Percentiles rank a stretch among this genome's conserved stretches.
These are phyloP conservation scores for Penicillium sp. DNA, from an alignment of 2,329 filamentous ascomycete species.

Conservation along the genomic window DNA sequence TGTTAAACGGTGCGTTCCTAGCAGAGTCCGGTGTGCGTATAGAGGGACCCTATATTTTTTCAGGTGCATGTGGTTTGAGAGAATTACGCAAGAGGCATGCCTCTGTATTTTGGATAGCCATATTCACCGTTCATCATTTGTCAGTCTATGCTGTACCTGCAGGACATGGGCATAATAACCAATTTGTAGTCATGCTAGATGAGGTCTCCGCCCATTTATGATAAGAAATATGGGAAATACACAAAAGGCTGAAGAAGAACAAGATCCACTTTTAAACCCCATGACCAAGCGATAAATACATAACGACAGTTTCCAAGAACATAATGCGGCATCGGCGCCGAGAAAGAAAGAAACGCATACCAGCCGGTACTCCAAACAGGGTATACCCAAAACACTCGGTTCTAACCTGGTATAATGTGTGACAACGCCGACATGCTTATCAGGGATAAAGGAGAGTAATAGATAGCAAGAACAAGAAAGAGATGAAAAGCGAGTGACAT, in stretches of 20 bases:
- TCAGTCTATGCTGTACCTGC: not conserved
- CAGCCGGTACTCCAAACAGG: slow-evolving; percentile 13
- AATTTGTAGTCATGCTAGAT: not conserved
- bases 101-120: not conserved
- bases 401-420: slow-evolving; percentile 14
- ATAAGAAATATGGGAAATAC: not conserved
- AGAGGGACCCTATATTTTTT: no score
- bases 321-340: not conserved
- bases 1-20: no score
- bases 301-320: slow-evolving; percentile 1
- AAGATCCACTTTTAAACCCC: not conserved
- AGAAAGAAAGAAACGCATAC: slow-evolving; percentile 13
- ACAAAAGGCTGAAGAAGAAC: not conserved
- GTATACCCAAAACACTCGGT: slow-evolving; percentile 18
- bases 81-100: no score
- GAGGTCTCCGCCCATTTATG: not conserved
- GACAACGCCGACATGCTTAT: slow-evolving; percentile 2
- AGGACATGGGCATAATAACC: not conserved
- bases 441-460: not conserved
- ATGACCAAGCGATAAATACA: not conserved
- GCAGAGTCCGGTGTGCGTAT: no score
- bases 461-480: not conserved
- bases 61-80: no score
- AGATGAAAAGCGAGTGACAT: not conserved
- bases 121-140: no score